These are phyloP conservation scores for Mycena olivaceomarginata DNA, from an alignment of 768 basidiomycete species.

Conservation along the genomic window DNA sequence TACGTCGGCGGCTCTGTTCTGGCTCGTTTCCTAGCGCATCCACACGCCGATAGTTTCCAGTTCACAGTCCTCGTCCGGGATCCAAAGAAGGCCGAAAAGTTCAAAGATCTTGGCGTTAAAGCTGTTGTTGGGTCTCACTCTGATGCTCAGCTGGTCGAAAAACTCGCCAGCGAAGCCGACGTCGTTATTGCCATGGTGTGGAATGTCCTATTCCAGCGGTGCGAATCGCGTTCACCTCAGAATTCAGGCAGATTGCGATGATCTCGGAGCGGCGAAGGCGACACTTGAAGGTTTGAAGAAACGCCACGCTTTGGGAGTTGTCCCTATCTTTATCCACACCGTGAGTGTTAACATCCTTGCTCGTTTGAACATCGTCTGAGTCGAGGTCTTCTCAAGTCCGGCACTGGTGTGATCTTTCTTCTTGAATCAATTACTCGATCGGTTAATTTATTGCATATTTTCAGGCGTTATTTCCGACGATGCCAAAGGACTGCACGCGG, in stretches of 20 bases:
- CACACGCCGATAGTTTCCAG: constrained; percentile 56
- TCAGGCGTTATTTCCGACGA: constrained; percentile 66
- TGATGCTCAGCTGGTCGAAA: constrained; percentile 64
- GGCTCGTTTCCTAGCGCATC: constrained; percentile 62
- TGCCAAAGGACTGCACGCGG: constrained; percentile 61
- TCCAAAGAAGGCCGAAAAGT: constrained; percentile 65
- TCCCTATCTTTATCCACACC: constrained; percentile 76
- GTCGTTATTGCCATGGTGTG: constrained; percentile 32
- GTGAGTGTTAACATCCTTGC: constrained; percentile 58
- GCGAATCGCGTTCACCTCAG: too few relatives aligned
- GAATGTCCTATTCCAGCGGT: too few relatives aligned
- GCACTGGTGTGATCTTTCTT: constrained; percentile 61
- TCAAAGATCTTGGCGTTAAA: constrained; percentile 60
- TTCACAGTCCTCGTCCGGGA: constrained; percentile 68
- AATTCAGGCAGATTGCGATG: constrained; percentile 67
- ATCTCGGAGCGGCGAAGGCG: constrained; percentile 64
- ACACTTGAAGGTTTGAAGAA: constrained; percentile 73
- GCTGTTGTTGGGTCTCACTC: constrained; percentile 66
- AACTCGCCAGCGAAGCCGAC: constrained; percentile 61
- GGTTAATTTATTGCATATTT: neutral
- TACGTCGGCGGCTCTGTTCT: constrained; percentile 72
- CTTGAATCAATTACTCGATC: neutral
- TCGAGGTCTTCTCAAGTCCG: constrained; percentile 60
- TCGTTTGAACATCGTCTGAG: neutral
- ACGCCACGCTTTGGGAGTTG: constrained; percentile 60